Base-by-base conservation (phyloP, 192 early-diverging fungal species). In the Allomyces arbusculus region DNA sequence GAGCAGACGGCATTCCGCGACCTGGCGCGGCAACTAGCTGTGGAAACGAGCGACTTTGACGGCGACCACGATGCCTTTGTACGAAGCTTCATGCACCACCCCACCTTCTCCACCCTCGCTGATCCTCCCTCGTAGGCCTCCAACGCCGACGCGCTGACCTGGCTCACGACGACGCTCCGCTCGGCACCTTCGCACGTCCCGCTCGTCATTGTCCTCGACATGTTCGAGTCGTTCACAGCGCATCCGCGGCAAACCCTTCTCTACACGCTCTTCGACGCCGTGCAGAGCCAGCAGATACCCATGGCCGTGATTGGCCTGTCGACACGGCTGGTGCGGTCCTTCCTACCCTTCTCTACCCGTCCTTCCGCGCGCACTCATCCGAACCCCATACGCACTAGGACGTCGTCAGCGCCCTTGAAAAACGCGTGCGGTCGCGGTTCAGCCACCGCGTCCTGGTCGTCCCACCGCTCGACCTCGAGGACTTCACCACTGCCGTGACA, bases 391-490 rank as follows among this genome's bases (percentile, higher is more conserved):
- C 62, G 55, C 5, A 61, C 67, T 43, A 12, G 28, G 91, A 95
- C 69, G 82, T 86, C 16, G 75, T 94, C 44, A 85, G 89, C 58
- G 69, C 92, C 33, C 69, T 99, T 33, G 92, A 97, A 73, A 95
- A 96, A 68, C 86, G 92, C 12, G 92, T 96, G 44, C 92, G 94
- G 67, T 94, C 91, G 24, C 81, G 93, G 28, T 96, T 94, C 75
- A 93, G 90, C 12, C 90, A 94, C 68, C 80, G 90, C 10, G 20
- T n/a, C 16, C 4, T 58, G 50, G 20, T n/a, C 50, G 12, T 58
- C 12, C 50, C 50, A 3, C 50, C 12, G 5, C 50, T 58, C 50
- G 16, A 14, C 16, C 50, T 58, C 4, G 50, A 8, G 16, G 50
- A 58, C 20, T 58, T 58, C 50, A n/a, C 12, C 16, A 5, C 50